Percentiles rank a stretch among this genome's conserved stretches.
These are phyloP conservation scores for Podaxis sp. DNA, from an alignment of 768 basidiomycete species.

Conservation along the genomic window DNA sequence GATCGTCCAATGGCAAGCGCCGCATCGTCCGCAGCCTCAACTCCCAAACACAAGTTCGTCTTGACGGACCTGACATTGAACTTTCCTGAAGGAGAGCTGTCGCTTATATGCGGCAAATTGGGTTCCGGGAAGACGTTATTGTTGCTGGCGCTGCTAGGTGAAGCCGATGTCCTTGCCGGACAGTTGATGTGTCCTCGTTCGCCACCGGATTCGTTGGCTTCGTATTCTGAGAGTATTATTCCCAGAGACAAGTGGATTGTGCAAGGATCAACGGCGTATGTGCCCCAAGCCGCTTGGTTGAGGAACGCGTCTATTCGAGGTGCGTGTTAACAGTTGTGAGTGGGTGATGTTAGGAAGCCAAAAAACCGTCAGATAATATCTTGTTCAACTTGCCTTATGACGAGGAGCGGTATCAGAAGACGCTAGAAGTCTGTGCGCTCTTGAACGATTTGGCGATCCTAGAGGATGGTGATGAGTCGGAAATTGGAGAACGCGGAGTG, in stretches of 20 bases:
- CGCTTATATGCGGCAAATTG: constrained; percentile 85
- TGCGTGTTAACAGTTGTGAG: constrained; percentile 12
- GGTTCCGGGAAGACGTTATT: constrained; percentile 89
- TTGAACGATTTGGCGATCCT: constrained; percentile 75
- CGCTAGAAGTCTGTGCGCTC: constrained; percentile 77
- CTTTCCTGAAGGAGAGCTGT: constrained; percentile 78
- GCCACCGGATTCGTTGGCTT: constrained; percentile 73
- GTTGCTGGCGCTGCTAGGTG: constrained; percentile 81
- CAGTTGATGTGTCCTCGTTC: constrained; percentile 83
- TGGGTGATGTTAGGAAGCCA: neutral
- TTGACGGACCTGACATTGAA: constrained; percentile 74
- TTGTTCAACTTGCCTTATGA: constrained; percentile 77
- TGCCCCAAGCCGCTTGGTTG: constrained; percentile 74
- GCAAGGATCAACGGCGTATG: constrained; percentile 78
- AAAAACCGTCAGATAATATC: constrained; percentile 50
- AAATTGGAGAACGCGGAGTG: constrained; percentile 86
- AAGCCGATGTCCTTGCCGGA: constrained; percentile 81
- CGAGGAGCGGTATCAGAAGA: constrained; percentile 77
- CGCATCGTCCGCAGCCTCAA: constrained; percentile 57
- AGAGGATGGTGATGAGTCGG: constrained; percentile 85
- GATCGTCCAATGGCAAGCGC: constrained; percentile 53
- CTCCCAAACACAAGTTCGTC: constrained; percentile 77
- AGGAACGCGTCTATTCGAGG: constrained; percentile 64
- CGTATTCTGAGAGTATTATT: constrained; percentile 42
- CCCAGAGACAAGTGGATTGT: constrained; percentile 73